These are phyloP conservation scores for Sedum album DNA, from an alignment of 164 flowering plant species.

Conservation along the genomic window DNA sequence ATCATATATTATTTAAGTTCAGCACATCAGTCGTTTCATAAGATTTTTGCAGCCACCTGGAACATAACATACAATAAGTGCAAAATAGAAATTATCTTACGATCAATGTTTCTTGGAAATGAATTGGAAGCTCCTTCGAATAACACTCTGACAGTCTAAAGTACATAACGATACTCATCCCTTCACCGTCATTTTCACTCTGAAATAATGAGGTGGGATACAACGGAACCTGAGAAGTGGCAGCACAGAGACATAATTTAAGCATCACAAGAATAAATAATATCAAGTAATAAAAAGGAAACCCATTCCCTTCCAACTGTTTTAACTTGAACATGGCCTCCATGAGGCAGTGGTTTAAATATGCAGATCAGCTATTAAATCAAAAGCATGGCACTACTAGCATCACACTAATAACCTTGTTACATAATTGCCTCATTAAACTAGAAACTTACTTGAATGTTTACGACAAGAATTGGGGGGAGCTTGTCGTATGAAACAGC, in stretches of 20 bases:
- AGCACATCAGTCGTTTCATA: no score
- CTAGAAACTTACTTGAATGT: slow-evolving; percentile 40
- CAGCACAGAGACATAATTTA: slow-evolving; percentile 4
- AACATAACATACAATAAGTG: neutral
- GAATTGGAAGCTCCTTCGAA: slow-evolving; percentile 57
- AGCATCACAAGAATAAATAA: neutral
- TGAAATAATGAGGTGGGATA: slow-evolving; percentile 83
- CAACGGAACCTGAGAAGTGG: slow-evolving; percentile 51
- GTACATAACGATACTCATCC: slow-evolving; percentile 75
- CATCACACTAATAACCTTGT: neutral
- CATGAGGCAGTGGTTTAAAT: neutral
- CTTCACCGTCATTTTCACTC: slow-evolving; percentile 85
- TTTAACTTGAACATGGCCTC: neutral
- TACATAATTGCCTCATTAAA: neutral
- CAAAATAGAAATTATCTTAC: slow-evolving; percentile 29
- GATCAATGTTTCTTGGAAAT: slow-evolving; percentile 62
- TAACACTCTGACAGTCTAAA: slow-evolving; percentile 66
- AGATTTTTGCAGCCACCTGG: neutral
- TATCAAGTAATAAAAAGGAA: neutral
- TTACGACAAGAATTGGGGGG: slow-evolving; percentile 51
- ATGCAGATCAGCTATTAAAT: neutral
- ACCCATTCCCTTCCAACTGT: neutral
- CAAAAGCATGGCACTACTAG: neutral
- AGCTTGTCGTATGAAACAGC: slow-evolving; percentile 26
- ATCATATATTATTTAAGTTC: no score